Base-by-base conservation (phyloP, 345 rosid species). In the Brassica carinata region DNA sequence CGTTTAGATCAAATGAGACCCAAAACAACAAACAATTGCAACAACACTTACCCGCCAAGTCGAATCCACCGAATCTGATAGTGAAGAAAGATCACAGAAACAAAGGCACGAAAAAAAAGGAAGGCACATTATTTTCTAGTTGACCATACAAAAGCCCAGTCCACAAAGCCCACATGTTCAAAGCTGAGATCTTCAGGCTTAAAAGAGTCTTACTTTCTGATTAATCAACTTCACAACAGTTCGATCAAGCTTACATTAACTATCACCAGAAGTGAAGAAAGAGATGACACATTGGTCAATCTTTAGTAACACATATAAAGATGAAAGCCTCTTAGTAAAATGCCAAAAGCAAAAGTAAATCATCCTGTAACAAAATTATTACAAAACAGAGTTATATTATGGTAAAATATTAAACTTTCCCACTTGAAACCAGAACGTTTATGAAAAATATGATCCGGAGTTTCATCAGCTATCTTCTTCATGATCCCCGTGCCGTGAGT, bases 401-500 rank as follows among this genome's bases (percentile, higher is more conserved):
- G 19, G 29, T 26, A 58, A 62, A 15, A 53, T 10, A 11, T 45
- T 67, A 58, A 43, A 43, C 62, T 67, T 79, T 45, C 69, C 71
- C 30, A 69, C 10, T 38, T 58, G 73, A 74, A 70, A 51, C 66
- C 75, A 75, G 67, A 74, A 80, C 83, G 18, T 69, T 30, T 66
- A 14, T 30, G 18, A 48, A 55, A 76, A 73, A 58, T 23, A 19
- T 13, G 55, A 64, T 67, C 59, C 64, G 0, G 55, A 18, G 19
- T 51, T 80, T 81, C 77, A 81, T 81, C 29, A 43, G 33, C 77
- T 59, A 3, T 76, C 77, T 5, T 81, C 84, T 59, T 77, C 81
- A 1, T 74, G 81, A 33, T 81, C 78, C 2, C 69, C 65, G 74
- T 77, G 74, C 71, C 87, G 83, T 43, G 85, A 73, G 63, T 90